Evolutionary conservation across 2,329 filamentous ascomycete genomes (phyloP).

Genomic region (Ceratocystis alfenasii): DNA sequence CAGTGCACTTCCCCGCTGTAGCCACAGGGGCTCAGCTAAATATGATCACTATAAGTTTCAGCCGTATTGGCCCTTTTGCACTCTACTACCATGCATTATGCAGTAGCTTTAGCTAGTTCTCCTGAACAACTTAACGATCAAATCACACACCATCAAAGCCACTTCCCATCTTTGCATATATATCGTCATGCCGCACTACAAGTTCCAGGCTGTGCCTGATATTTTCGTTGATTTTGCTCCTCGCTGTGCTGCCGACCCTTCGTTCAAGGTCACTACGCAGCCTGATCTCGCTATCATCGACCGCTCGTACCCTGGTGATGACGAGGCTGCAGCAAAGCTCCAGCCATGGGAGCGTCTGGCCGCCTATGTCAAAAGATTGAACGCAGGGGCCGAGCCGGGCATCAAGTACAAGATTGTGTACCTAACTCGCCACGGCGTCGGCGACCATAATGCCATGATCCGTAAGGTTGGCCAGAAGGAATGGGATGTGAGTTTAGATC

Average conservation of each 20-base stretch:
- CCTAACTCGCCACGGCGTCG: slow-evolving; percentile 47
- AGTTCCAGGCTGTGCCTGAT: slow-evolving; percentile 32
- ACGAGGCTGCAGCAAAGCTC: slow-evolving; percentile 24
- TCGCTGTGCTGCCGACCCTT: slow-evolving; percentile 26
- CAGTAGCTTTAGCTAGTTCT: background rate
- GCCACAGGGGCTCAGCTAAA: background rate
- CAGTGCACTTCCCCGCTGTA: slow-evolving; percentile 1
- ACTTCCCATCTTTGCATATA: background rate
- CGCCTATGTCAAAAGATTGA: slow-evolving; percentile 37
- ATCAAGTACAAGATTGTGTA: slow-evolving; percentile 43
- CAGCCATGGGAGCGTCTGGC: slow-evolving; percentile 44
- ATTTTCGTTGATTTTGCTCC: slow-evolving; percentile 38
- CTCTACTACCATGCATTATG: too few species aligned
- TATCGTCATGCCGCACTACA: slow-evolving; percentile 22
- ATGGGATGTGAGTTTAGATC: slow-evolving; percentile 37
- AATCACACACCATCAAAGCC: background rate
- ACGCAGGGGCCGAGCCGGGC: slow-evolving; percentile 32
- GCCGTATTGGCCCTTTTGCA: background rate
- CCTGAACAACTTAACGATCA: background rate
- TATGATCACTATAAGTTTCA: background rate
- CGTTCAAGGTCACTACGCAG: slow-evolving; percentile 31
- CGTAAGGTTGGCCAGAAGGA: slow-evolving; percentile 43
- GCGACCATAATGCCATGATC: slow-evolving; percentile 39
- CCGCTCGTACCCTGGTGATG: slow-evolving; percentile 32
- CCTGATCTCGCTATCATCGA: slow-evolving; percentile 44